Evolutionary conservation across 164 flowering plant species (phyloP), one percentile per base, ranked within the genome.

Genomic region (Vitis rupestris): DNA sequence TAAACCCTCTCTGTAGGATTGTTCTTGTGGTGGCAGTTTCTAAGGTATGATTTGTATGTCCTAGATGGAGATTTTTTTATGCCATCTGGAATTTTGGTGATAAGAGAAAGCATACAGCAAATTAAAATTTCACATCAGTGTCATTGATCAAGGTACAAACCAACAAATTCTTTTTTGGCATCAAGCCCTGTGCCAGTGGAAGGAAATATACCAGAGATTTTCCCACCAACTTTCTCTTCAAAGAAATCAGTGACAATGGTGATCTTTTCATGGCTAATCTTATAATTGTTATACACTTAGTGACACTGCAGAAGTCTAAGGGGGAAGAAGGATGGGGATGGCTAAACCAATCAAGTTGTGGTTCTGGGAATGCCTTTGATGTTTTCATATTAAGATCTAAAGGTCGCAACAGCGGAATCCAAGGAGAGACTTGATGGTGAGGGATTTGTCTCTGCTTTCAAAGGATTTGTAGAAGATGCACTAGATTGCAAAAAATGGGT

Each of bases 81-180:
- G 37, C 61, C 61, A 16, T 59, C 61, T 59, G 61, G 29, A 3
- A 59, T 59, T 44, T 59, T 59, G 47, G 8, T 44, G 14, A 59
- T 27, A 31, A 23, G 0, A 23, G 27, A 23, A 23, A 23, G 27
- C 27, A 23, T 23, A 23, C 0, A 23, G 27, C 44, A 8, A 59
- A 27, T 8, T 14, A 27, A 31, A 59, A 59, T 59, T 59, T 59
- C 61, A 59, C 37, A 2, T 23, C 61, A 9, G 27, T 44, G 9
- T 8, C 61, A 23, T 59, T 59, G 37, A 59, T 59, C 61, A 59
- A 59, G 61, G 61, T 59, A 23, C 61, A 59, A 14, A 59, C 29
- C 29, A 23, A 1, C 27, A 23, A 23, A 23, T 23, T 44, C 61
- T 1, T 23, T 23, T 23, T 4, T 59, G 4, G 61, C 27, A 23